Conservation (phyloP, 495 filamentous ascomycete species). For the Aspergillus homomorphus region DNA sequence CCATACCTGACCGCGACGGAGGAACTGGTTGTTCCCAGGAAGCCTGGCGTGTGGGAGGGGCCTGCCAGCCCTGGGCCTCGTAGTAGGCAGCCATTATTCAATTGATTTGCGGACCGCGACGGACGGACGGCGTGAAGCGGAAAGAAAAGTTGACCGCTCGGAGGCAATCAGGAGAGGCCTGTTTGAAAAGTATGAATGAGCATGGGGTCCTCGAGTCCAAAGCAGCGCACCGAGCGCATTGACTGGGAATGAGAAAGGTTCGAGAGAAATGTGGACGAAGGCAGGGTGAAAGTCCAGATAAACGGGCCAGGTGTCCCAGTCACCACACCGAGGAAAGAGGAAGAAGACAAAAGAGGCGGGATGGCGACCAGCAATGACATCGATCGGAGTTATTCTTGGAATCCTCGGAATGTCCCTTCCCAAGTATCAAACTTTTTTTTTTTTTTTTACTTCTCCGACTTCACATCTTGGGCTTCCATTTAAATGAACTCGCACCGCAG, state of each 20-base stretch:
- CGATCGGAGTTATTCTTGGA: slow-evolving; percentile 11
- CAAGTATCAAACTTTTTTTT: slow-evolving; percentile 16
- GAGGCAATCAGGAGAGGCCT: slow-evolving; percentile 28
- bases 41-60: slow-evolving; percentile 58
- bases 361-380: slow-evolving; percentile 20
- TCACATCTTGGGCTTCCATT: not conserved
- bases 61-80: slow-evolving; percentile 79
- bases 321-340: slow-evolving; percentile 4
- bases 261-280: not conserved
- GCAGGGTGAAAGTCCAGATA: not conserved
- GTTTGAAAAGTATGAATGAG: slow-evolving; percentile 15
- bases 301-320: slow-evolving; percentile 11
- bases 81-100: slow-evolving; percentile 76
- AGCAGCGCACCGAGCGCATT: slow-evolving; percentile 8
- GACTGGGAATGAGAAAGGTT: not conserved
- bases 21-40: slow-evolving; percentile 84
- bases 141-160: slow-evolving; percentile 33
- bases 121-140: slow-evolving; percentile 17
- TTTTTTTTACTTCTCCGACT: not conserved
- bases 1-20: slow-evolving; percentile 80
- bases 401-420: slow-evolving; percentile 10
- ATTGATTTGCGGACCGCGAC: slow-evolving; percentile 10
- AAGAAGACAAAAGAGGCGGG: slow-evolving; percentile 4
- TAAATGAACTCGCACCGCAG: not conserved
- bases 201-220: slow-evolving; percentile 14